These are phyloP conservation scores for Saccharomyces hybrid DNA, from an alignment of 1,139 yeast genomes.

Conservation along the genomic window DNA sequence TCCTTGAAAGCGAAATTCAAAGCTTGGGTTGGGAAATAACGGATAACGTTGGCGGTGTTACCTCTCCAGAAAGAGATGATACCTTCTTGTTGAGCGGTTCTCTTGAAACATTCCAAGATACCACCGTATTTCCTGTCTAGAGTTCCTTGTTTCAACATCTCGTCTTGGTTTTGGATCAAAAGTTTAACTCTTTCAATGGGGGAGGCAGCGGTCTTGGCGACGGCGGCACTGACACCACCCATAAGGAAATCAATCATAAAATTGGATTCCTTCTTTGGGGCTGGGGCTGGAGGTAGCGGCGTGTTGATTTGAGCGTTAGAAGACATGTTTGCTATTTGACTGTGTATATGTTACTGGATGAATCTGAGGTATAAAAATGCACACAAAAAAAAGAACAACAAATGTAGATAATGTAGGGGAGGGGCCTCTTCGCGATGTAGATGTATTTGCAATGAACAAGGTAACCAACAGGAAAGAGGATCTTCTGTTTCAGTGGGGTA, in stretches of 20 bases:
- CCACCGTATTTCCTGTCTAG: conserved; percentile 59
- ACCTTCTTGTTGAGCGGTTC: conserved; percentile 69
- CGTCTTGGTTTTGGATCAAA: conserved; percentile 75
- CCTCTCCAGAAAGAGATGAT: conserved; percentile 71
- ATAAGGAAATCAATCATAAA: conserved; percentile 55
- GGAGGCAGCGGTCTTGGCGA: conserved; percentile 77
- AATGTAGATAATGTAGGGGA: neutral
- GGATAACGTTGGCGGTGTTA: conserved; percentile 74
- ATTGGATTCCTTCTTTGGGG: conserved; percentile 24
- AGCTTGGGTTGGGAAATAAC: conserved; percentile 81
- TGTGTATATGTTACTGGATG: neutral
- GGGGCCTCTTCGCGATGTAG: neutral
- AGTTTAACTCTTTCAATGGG: conserved; percentile 78
- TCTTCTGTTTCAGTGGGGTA: neutral
- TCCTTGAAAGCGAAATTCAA: conserved; percentile 80
- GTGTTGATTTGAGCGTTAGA: conserved; percentile 2
- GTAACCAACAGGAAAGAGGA: neutral
- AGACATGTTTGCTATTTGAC: neutral
- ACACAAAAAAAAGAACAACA: neutral
- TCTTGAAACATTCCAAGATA: conserved; percentile 61
- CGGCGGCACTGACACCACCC: conserved; percentile 84
- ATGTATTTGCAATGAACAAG: neutral
- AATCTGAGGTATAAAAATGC: neutral
- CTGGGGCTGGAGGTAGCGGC: conserved; percentile 10
- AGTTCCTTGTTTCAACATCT: conserved; percentile 76